Conservation (phyloP, 2,329 filamentous ascomycete genomes). For the Talaromyces albobiverticillius region DNA sequence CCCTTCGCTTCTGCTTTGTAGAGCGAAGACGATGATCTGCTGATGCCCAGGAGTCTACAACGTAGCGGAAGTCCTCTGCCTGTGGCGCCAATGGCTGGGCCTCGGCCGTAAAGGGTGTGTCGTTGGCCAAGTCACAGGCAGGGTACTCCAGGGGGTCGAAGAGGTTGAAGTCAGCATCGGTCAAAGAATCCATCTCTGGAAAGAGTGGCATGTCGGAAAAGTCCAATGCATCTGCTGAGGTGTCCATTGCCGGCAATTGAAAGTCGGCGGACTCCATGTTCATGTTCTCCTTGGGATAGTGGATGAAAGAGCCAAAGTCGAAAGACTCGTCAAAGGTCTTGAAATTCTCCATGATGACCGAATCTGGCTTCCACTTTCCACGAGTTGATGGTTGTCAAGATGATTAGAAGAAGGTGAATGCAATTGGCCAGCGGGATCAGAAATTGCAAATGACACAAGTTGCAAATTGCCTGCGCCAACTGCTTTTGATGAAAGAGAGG, state of each 20-base stretch:
- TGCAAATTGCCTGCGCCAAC: neutral
- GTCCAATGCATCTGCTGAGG: neutral
- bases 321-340: constrained; percentile 25
- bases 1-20: constrained; percentile 39
- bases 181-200: neutral
- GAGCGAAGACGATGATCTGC: constrained; percentile 32
- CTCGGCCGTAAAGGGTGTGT: neutral
- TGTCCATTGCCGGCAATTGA: neutral
- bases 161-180: neutral
- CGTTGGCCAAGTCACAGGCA: neutral
- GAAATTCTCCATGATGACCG: constrained; percentile 3
- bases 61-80: constrained; percentile 16
- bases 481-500: neutral
- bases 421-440: too few relatives aligned
- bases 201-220: constrained; percentile 7
- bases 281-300: constrained; percentile 26
- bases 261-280: constrained; percentile 22
- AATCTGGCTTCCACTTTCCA: too few relatives aligned
- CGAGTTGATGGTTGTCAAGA: neutral
- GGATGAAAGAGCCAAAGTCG: constrained; percentile 34
- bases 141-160: neutral
- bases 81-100: neutral
- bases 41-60: constrained; percentile 26
- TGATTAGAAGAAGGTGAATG: constrained; percentile 13
- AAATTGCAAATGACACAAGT: neutral